phyloP scores from a whole-genome alignment of 768 basidiomycete species.

The Boletus fagicola region DNA sequence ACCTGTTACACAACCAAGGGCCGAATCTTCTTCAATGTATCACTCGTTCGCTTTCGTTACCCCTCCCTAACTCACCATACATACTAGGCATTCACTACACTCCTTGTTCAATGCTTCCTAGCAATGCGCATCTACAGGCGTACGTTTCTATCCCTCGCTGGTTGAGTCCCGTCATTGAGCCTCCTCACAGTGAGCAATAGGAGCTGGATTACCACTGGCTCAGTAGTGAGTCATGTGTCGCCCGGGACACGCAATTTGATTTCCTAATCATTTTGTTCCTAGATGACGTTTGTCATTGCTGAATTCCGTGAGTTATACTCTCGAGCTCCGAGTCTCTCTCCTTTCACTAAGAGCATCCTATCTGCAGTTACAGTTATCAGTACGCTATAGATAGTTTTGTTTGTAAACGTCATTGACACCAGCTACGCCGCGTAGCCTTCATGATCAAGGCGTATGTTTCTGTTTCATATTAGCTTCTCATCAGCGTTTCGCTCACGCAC shows the following conservation, averaged over 20 bases:
- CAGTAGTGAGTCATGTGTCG: constrained; percentile 23
- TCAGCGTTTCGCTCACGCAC: background rate
- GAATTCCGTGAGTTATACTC: constrained; percentile 35
- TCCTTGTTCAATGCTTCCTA: constrained; percentile 56
- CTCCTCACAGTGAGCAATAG: constrained; percentile 46
- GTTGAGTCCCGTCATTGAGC: background rate
- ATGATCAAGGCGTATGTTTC: background rate
- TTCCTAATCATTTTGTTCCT: background rate
- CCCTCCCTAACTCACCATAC: background rate
- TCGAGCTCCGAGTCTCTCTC: background rate
- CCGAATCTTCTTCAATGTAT: constrained; percentile 50
- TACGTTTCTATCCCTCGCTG: constrained; percentile 26
- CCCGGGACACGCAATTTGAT: background rate
- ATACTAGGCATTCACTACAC: constrained; percentile 39
- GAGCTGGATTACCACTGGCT: constrained; percentile 34
- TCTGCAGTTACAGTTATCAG: background rate
- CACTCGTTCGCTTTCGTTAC: background rate
- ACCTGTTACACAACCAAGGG: constrained; percentile 31
- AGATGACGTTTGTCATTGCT: constrained; percentile 34
- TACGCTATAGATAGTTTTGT: background rate
- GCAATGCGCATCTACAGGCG: constrained; percentile 47
- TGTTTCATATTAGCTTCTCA: background rate
- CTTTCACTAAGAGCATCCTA: background rate
- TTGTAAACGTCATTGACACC: background rate
- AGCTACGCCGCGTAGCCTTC: background rate